Percentiles rank a stretch among this genome's conserved stretches.
Conservation (phyloP, 176 grass and related monocot genomes). For the Elymus sibiricus region DNA sequence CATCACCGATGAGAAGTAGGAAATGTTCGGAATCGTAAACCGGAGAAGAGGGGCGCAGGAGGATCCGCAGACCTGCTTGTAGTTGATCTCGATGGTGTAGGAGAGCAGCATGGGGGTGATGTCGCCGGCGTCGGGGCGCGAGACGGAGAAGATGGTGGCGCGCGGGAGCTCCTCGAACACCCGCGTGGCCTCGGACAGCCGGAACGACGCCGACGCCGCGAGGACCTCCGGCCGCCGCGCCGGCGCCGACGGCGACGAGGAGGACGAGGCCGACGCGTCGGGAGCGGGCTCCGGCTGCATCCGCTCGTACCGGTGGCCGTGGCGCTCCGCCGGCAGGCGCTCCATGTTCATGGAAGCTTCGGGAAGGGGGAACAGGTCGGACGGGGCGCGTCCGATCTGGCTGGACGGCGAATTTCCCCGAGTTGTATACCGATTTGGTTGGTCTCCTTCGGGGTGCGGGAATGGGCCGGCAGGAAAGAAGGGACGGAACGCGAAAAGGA, state of each 20-base stretch:
- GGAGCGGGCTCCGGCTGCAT: constrained; percentile 33
- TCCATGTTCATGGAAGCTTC: constrained; percentile 51
- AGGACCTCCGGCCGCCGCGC: constrained; percentile 52
- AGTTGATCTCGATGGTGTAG: constrained; percentile 91
- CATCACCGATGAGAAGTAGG: neutral
- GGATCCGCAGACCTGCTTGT: constrained; percentile 72
- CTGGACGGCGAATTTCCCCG: constrained; percentile 13
- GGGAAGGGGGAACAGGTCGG: neutral
- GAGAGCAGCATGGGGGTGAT: constrained; percentile 93
- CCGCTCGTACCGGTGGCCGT: constrained; percentile 48
- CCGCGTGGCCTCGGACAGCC: constrained; percentile 45
- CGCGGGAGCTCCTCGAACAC: constrained; percentile 85
- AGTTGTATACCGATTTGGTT: neutral
- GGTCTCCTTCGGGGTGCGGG: constrained; percentile 13
- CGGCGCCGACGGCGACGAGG: neutral
- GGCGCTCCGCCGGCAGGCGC: constrained; percentile 34
- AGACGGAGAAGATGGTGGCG: constrained; percentile 65
- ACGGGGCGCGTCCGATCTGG: constrained; percentile 27
- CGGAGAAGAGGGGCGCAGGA: neutral
- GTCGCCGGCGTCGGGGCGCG: constrained; percentile 82
- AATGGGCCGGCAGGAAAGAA: neutral
- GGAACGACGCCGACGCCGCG: constrained; percentile 56
- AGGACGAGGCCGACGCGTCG: neutral
- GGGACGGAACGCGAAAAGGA: neutral
- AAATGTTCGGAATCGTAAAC: neutral